These are phyloP conservation scores for Mortierella sp. DNA, from an alignment of 371 early-diverging fungal genomes.

Conservation along the genomic window DNA sequence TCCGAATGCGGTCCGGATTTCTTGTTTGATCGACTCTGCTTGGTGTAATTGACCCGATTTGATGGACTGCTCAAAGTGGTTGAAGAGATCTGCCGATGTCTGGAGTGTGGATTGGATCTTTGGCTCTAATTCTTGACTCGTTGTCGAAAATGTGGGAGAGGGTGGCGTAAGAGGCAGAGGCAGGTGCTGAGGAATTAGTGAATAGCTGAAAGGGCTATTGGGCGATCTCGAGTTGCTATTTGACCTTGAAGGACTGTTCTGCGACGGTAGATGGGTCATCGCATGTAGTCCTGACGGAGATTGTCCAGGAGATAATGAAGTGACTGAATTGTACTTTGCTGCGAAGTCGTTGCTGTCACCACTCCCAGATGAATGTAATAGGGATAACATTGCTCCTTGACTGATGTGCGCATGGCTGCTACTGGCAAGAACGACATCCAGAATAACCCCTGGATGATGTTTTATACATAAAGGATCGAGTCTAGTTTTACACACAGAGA, in stretches of 20 bases:
- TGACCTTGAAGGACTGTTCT: too few relatives aligned
- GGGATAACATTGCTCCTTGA: neutral
- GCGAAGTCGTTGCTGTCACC: too few relatives aligned
- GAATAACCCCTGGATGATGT: constrained; percentile 16
- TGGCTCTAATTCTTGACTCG: constrained; percentile 4
- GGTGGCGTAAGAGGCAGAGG: too few relatives aligned
- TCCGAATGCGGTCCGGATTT: constrained; percentile 15
- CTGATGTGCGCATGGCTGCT: neutral
- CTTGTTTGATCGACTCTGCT: constrained; percentile 29
- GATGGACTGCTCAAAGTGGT: constrained; percentile 27
- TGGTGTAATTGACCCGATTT: constrained; percentile 24
- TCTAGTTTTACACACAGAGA: neutral
- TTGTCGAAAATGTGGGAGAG: neutral
- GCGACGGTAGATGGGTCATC: too few relatives aligned
- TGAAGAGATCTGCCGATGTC: constrained; percentile 17
- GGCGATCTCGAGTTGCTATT: too few relatives aligned
- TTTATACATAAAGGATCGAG: constrained; percentile 22
- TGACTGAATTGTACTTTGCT: too few relatives aligned
- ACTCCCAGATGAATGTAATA: neutral
- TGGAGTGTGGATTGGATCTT: constrained; percentile 20
- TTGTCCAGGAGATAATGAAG: too few relatives aligned
- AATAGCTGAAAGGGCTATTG: too few relatives aligned
- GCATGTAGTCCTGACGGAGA: too few relatives aligned
- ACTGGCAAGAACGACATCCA: constrained; percentile 11
- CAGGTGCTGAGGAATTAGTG: too few relatives aligned